Evolutionary conservation across 768 basidiomycete genomes (phyloP), one percentile per base, ranked within the genome.

Genomic region (Lyophyllum semitale): DNA sequence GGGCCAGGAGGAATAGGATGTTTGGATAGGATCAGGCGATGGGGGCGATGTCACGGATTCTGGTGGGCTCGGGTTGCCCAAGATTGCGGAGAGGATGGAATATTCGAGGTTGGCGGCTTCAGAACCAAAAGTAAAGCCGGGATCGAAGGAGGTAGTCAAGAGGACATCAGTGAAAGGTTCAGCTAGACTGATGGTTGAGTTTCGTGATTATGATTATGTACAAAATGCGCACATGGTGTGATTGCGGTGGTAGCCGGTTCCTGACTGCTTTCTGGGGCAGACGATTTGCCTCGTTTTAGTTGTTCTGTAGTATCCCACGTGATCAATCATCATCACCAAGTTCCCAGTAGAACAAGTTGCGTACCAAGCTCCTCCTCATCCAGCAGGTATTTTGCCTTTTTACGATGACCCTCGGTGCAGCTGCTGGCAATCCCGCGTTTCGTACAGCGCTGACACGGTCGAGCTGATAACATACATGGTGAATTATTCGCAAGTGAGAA

Each of bases 371-470:
- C 95, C 43, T 92, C 91, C 38, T 95, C 93, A 69, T 96, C 93
- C 53, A 96, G 77, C 15, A 99, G 83, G 71, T 98, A 99, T 67
- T 98, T 98, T 9, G 97, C 96, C 73, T 98, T 98, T 74, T 99
- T 99, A 64, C 97, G 85, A 59, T 91, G 89, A 1, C 97, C 97
- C 67, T 99, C 97, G 17, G 90, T 87, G 66, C 97, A 99, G 51
- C 84, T 87, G 50, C 84, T 83, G 1, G 87, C 89, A 63, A 95
- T 89, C 23, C 94, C 94, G 54, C 95, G 93, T 75, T 96, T 98
- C 48, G 94, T 80, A 67, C 97, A 99, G 38, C 97, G 85, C 60
- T 93, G 91, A 74, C 97, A 99, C 25, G 97, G 97, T 51, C 97
- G 90, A 45, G 93, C 96, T 98, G 64, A 48, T 51, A 57, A 52